Evolutionary conservation across 306 rosid species (phyloP).

Genomic region (Canavalia gladiata): DNA sequence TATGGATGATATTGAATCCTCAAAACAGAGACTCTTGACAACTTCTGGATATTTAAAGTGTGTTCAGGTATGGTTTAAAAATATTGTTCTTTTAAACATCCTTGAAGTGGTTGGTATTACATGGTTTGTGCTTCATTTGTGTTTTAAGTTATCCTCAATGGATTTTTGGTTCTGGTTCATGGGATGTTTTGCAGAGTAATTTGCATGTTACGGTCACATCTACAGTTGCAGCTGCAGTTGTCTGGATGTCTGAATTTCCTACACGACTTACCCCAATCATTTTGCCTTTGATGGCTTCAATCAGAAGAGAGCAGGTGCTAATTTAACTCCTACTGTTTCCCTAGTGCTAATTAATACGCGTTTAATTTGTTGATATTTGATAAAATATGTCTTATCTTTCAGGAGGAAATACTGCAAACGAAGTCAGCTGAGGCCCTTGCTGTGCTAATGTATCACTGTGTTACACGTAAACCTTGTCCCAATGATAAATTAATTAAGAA

Average conservation of each 20-base stretch:
- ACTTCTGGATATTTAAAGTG: conserved; percentile 96
- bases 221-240: conserved; percentile 92
- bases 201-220: conserved; percentile 92
- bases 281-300: conserved; percentile 95
- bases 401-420: conserved; percentile 96
- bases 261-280: conserved; percentile 87
- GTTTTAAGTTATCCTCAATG: conserved; percentile 5
- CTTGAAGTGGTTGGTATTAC: conserved; percentile 30
- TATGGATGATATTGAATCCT: conserved; percentile 82
- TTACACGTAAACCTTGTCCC: conserved; percentile 87
- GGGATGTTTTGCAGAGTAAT: conserved; percentile 76
- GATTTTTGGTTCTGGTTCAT: conserved; percentile 47
- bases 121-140: conserved; percentile 16
- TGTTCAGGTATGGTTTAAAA: conserved; percentile 80
- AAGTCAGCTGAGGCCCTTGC: conserved; percentile 98
- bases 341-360: background rate
- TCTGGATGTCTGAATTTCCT: conserved; percentile 97
- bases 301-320: conserved; percentile 93
- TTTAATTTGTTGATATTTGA: conserved; percentile 34
- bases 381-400: conserved; percentile 48
- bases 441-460: conserved; percentile 87
- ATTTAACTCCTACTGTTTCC: conserved; percentile 27
- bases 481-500: conserved; percentile 93
- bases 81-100: background rate
- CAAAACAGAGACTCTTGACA: conserved; percentile 85